Percentiles rank a stretch among this genome's conserved stretches.
Evolutionary conservation across 352 stramenopile genomes (phyloP).

Genomic region (Pilasporangium apinafurcum): DNA sequence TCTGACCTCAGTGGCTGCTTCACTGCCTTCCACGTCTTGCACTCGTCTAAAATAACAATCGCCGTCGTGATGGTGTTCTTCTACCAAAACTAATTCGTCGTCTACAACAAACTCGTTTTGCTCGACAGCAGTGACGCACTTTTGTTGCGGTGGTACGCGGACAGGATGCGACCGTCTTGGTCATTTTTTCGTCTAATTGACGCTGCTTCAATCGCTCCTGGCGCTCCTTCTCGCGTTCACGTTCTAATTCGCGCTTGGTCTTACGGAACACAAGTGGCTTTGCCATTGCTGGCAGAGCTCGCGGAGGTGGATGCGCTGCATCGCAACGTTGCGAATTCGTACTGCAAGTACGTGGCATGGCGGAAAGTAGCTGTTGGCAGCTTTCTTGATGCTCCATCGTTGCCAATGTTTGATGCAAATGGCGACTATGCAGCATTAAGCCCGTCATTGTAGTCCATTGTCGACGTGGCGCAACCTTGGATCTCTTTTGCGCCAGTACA

Average conservation of each 20-base stretch:
- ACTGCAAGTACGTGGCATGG: constrained; percentile 7
- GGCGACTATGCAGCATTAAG: constrained; percentile 27
- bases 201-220: constrained; percentile 14
- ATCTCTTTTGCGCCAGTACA: constrained; percentile 15
- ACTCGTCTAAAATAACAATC: constrained; percentile 34
- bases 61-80: constrained; percentile 19
- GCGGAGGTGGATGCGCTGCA: neutral
- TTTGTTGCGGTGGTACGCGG: neutral
- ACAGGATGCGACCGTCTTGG: neutral
- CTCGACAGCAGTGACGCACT: constrained; percentile 3
- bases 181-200: constrained; percentile 6
- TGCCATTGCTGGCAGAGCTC: neutral
- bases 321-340: neutral
- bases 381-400: constrained; percentile 33
- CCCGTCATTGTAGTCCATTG: constrained; percentile 17
- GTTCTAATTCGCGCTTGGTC: constrained; percentile 46
- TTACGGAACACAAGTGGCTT: constrained; percentile 46
- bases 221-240: constrained; percentile 20
- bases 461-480: constrained; percentile 34
- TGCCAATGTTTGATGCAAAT: constrained; percentile 20
- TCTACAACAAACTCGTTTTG: neutral
- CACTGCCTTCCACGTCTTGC: no score
- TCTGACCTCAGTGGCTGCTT: no score
- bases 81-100: constrained; percentile 4
- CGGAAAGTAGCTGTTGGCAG: constrained; percentile 10